A percentile compares a stretch with the other conserved stretches of the same genome.
Conservation (phyloP, 2,329 filamentous ascomycete genomes). For the Colletotrichum spaethianum region DNA sequence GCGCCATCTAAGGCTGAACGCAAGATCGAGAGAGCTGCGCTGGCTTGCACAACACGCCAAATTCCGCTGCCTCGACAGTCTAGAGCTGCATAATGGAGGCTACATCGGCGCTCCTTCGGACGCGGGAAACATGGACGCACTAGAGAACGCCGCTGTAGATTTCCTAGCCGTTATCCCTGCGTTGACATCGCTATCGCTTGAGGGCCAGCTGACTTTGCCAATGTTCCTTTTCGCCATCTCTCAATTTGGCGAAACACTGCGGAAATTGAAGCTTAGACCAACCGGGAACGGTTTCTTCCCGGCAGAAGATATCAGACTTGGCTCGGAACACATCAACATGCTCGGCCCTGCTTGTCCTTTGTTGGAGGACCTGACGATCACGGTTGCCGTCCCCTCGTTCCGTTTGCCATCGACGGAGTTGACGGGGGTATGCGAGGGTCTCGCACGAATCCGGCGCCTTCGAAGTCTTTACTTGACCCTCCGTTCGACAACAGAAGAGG, state of each 20-base stretch:
- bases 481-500: neutral
- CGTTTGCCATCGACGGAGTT: neutral
- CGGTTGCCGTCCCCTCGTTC: neutral
- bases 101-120: neutral
- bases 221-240: neutral
- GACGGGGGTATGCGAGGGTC: neutral
- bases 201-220: neutral
- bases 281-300: neutral
- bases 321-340: neutral
- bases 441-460: neutral
- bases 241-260: neutral
- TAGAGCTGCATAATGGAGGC: constrained; percentile 3
- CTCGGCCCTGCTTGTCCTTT: neutral
- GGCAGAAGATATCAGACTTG: neutral
- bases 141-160: neutral
- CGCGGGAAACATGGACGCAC: neutral
- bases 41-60: constrained; percentile 9
- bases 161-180: constrained; percentile 11
- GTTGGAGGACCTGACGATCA: constrained; percentile 6
- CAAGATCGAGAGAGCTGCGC: neutral
- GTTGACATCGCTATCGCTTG: constrained; percentile 2
- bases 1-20: constrained; percentile 15
- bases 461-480: constrained; percentile 4
- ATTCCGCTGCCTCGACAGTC: neutral
- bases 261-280: constrained; percentile 4